These are phyloP conservation scores for Chlorophyllum brunneum DNA, from an alignment of 768 basidiomycete species.

Conservation along the genomic window DNA sequence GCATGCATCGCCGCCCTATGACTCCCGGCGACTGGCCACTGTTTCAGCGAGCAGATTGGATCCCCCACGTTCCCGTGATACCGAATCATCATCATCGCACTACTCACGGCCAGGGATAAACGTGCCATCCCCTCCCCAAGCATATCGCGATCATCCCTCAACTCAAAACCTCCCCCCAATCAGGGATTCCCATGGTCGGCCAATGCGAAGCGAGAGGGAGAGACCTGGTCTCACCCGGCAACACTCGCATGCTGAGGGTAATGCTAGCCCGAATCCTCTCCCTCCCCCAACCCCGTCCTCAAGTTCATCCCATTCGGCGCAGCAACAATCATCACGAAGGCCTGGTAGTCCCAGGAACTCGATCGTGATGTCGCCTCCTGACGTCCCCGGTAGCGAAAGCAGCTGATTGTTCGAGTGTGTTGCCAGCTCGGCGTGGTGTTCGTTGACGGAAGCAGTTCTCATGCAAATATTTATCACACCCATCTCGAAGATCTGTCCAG, in stretches of 20 bases:
- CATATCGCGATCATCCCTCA: constrained; percentile 27
- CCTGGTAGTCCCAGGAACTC: constrained; percentile 33
- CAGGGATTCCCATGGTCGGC: constrained; percentile 18
- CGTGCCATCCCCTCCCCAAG: constrained; percentile 30
- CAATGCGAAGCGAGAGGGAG: too few species aligned
- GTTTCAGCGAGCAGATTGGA: constrained; percentile 49
- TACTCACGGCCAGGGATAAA: constrained; percentile 16
- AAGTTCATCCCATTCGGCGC: constrained; percentile 2
- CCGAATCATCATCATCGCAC: constrained; percentile 22
- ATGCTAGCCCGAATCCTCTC: background rate
- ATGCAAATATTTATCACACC: background rate
- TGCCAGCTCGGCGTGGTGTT: background rate
- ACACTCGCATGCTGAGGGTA: constrained; percentile 16
- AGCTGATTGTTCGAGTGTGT: background rate
- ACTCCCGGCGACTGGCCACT: constrained; percentile 42
- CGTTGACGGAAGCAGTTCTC: background rate
- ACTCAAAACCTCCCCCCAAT: constrained; percentile 17
- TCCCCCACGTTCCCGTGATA: constrained; percentile 28
- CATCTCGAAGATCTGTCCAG: background rate
- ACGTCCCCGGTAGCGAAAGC: constrained; percentile 18
- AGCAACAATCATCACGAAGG: constrained; percentile 16
- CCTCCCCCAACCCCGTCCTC: constrained; percentile 5
- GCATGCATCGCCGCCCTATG: constrained; percentile 47
- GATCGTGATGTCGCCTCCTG: constrained; percentile 32
- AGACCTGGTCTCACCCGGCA: constrained; percentile 22